Evolutionary conservation across 140 eudicot species (phyloP).

Genomic region (Stevia rebaudiana): DNA sequence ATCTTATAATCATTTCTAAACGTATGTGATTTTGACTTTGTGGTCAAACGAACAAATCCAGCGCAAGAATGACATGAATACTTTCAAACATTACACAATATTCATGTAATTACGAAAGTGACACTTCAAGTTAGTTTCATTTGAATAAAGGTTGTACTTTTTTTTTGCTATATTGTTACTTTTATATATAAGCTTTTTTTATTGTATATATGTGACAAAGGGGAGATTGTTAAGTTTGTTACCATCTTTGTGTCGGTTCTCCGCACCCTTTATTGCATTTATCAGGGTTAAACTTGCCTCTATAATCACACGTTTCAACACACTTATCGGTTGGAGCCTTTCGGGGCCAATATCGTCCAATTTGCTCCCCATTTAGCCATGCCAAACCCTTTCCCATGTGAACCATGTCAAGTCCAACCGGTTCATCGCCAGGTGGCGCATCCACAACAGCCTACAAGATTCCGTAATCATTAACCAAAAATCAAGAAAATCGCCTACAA

Average conservation of each 20-base stretch:
- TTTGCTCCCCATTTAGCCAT: slow-evolving; percentile 91
- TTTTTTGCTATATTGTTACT: not conserved
- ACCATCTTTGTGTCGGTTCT: slow-evolving; percentile 96
- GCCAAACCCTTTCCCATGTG: slow-evolving; percentile 98
- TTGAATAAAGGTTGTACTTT: not conserved
- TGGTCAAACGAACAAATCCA: not conserved
- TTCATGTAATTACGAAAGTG: not conserved
- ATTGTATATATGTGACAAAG: not conserved
- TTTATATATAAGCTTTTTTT: not conserved
- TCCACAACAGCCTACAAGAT: slow-evolving; percentile 63
- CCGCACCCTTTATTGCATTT: slow-evolving; percentile 88
- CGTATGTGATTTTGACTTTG: not conserved
- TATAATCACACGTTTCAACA: slow-evolving; percentile 69
- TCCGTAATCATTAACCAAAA: not conserved
- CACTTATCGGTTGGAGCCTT: slow-evolving; percentile 69
- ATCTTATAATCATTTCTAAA: not conserved
- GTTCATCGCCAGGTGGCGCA: slow-evolving; percentile 78
- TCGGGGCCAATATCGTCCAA: slow-evolving; percentile 96
- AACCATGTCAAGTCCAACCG: slow-evolving; percentile 91
- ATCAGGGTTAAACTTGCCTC: slow-evolving; percentile 87
- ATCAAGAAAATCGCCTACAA: slow-evolving; percentile 8
- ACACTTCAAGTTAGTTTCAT: not conserved
- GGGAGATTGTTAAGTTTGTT: slow-evolving; percentile 13
- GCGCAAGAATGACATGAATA: not conserved
- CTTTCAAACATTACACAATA: not conserved